Conservation (phyloP, 257 asterid species). For the Nicotiana otophora region DNA sequence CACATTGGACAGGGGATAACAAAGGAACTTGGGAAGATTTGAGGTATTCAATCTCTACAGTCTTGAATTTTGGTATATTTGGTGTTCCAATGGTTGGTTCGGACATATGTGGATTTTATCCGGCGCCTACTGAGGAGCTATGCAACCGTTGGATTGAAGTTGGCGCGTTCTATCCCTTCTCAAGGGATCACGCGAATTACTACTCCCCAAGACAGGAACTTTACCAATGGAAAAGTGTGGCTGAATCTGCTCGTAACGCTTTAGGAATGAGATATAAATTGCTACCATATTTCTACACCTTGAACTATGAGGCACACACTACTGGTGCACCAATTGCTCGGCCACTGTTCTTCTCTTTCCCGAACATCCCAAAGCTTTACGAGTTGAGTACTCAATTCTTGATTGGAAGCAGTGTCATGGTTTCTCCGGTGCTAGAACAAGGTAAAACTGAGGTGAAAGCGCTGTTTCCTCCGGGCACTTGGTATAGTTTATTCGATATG, state of each 20-base stretch:
- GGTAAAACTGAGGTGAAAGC: conserved; percentile 50
- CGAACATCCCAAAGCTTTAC: conserved; percentile 41
- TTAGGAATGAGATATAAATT: conserved; percentile 86
- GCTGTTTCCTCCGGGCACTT: conserved; percentile 64
- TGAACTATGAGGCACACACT: conserved; percentile 73
- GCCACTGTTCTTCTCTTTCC: conserved; percentile 76
- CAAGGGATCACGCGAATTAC: conserved; percentile 88
- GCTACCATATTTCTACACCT: conserved; percentile 67
- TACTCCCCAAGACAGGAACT: conserved; percentile 94
- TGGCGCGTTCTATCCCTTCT: conserved; percentile 92
- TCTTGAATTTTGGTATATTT: conserved; percentile 78
- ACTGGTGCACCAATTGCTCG: conserved; percentile 86
- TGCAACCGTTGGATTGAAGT: conserved; percentile 97
- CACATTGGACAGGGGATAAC: conserved; percentile 98
- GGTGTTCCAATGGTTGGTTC: conserved; percentile 99
- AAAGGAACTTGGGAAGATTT: conserved; percentile 90
- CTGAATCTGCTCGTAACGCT: conserved; percentile 84
- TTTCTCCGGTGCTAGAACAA: conserved; percentile 70
- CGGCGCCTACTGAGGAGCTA: conserved; percentile 80
- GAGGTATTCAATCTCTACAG: conserved; percentile 69
- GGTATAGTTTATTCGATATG: conserved; percentile 77
- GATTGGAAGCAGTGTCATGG: conserved; percentile 74
- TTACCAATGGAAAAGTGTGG: conserved; percentile 92
- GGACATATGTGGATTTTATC: conserved; percentile 94
- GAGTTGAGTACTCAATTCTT: conserved; percentile 81